A percentile compares a stretch with the other conserved stretches of the same genome.
These are phyloP conservation scores for Coemansia sp. DNA, from an alignment of 192 early-diverging fungal species.

Conservation along the genomic window DNA sequence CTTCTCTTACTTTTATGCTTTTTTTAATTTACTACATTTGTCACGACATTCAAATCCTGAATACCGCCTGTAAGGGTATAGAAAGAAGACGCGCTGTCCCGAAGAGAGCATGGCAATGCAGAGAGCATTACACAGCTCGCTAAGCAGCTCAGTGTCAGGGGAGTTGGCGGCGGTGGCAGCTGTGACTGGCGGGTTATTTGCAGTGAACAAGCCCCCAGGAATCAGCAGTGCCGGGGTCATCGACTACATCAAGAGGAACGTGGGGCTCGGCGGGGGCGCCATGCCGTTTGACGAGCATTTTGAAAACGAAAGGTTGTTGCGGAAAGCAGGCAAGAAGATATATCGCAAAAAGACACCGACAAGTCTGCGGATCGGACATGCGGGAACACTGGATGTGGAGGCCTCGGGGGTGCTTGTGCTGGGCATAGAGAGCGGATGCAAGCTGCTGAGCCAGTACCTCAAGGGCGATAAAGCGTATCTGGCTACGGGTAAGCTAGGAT, in stretches of 20 bases:
- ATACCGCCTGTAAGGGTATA: background rate
- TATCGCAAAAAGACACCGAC: background rate
- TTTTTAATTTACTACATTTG: background rate
- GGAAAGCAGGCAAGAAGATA: constrained; percentile 22
- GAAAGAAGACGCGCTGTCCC: background rate
- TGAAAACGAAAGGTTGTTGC: constrained; percentile 28
- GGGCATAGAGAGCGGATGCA: constrained; percentile 60
- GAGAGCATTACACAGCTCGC: constrained; percentile 9
- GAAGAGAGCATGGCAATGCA: no score
- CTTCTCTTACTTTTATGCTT: background rate
- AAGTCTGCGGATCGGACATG: constrained; percentile 38
- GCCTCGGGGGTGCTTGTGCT: constrained; percentile 51
- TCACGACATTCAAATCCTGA: no score
- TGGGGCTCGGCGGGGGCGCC: constrained; percentile 6
- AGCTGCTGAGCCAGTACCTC: constrained; percentile 50
- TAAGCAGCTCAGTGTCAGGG: constrained; percentile 7
- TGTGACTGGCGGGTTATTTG: constrained; percentile 32
- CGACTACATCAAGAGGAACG: constrained; percentile 50
- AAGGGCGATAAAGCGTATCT: constrained; percentile 59
- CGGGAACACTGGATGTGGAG: constrained; percentile 50
- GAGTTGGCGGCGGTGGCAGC: constrained; percentile 3
- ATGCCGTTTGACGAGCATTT: constrained; percentile 42
- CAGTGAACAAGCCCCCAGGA: constrained; percentile 51
- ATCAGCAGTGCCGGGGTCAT: constrained; percentile 49
- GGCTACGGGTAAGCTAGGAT: constrained; percentile 57